phyloP scores from a whole-genome alignment of 805 yeast species.

The Candida oleophila region DNA sequence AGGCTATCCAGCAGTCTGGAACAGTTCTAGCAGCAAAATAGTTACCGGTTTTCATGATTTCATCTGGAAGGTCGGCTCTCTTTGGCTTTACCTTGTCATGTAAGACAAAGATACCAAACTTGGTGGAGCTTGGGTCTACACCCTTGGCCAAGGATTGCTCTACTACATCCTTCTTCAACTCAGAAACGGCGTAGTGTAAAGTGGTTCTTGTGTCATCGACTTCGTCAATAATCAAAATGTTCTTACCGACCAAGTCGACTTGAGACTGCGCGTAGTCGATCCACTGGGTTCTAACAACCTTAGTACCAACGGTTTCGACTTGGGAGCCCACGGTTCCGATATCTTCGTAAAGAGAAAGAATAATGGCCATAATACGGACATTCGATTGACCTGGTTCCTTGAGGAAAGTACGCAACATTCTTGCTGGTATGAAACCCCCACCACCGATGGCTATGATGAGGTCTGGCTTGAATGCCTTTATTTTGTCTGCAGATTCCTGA shows the following conservation, averaged over 20 bases:
- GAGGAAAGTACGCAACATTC: slow-evolving; percentile 89
- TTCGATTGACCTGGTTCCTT: slow-evolving; percentile 87
- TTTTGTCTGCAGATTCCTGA: slow-evolving; percentile 58
- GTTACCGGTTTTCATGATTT: slow-evolving; percentile 55
- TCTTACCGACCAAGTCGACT: slow-evolving; percentile 63
- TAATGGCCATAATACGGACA: slow-evolving; percentile 92
- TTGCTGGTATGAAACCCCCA: slow-evolving; percentile 97
- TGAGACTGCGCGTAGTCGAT: slow-evolving; percentile 70
- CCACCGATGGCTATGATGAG: slow-evolving; percentile 95
- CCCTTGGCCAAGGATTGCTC: slow-evolving; percentile 56
- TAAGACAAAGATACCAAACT: slow-evolving; percentile 72
- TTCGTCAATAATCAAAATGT: slow-evolving; percentile 73
- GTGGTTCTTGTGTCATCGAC: slow-evolving; percentile 88
- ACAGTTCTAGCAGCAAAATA: slow-evolving; percentile 75
- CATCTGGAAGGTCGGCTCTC: slow-evolving; percentile 68
- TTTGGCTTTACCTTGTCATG: slow-evolving; percentile 75
- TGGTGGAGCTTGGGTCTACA: slow-evolving; percentile 50
- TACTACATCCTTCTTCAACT: slow-evolving; percentile 68
- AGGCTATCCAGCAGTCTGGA: slow-evolving; percentile 82
- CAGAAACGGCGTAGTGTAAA: slow-evolving; percentile 73
- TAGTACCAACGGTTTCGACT: slow-evolving; percentile 55
- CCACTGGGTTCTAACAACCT: slow-evolving; percentile 81
- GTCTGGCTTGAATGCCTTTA: slow-evolving; percentile 78
- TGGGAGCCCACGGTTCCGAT: slow-evolving; percentile 57
- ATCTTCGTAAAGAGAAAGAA: slow-evolving; percentile 87